Evolutionary conservation across 352 stramenopile species (phyloP), one percentile per base, ranked within the genome.

Genomic region (Phytophthora multivora): DNA sequence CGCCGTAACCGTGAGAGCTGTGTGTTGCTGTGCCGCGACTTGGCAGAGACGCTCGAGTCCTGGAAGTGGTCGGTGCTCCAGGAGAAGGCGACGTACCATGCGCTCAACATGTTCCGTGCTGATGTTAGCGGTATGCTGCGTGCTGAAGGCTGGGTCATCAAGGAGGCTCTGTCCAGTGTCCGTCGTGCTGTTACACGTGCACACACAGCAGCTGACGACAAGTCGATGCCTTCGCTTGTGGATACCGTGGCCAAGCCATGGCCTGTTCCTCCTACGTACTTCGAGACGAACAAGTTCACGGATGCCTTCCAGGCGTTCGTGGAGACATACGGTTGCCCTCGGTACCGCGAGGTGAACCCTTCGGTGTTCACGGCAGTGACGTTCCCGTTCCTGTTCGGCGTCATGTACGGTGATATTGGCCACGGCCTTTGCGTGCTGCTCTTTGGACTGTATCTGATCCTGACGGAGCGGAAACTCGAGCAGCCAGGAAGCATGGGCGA

Each of bases 331-430:
- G 97, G 98, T 66, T 97, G 98, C 50, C 96, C 97, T 51, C 86
- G 97, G 23, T 99, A 99, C 88, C 92, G 96, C 49, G 97, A 99
- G 81, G 93, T 97, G 63, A 99, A 99, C 68, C 97, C 97, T 33
- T 98, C 97, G 13, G 83, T 99, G 38, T 99, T 99, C 73, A 99
- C 97, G 19, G 94, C 97, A 11, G 95, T 98, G n/a, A 99, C 97
- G 40, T 99, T 99, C 77, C 98, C 98, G 51, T 99, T 99, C 77
- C 81, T 99, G 16, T 99, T 99, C 67, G 98, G 97, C 56, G 96
- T 99, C 69, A 99, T 99, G 98, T 99, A 99, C 75, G 98, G 98
- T 57, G 98, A 99, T 80, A 98, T 99, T 41, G 98, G 98, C 15
- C 98, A 99, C 70, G 97, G 96, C 26, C 79, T 97, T 16, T 98